These are phyloP conservation scores for Pezicula rhizophila DNA, from an alignment of 2,329 filamentous ascomycete species.

Conservation along the genomic window DNA sequence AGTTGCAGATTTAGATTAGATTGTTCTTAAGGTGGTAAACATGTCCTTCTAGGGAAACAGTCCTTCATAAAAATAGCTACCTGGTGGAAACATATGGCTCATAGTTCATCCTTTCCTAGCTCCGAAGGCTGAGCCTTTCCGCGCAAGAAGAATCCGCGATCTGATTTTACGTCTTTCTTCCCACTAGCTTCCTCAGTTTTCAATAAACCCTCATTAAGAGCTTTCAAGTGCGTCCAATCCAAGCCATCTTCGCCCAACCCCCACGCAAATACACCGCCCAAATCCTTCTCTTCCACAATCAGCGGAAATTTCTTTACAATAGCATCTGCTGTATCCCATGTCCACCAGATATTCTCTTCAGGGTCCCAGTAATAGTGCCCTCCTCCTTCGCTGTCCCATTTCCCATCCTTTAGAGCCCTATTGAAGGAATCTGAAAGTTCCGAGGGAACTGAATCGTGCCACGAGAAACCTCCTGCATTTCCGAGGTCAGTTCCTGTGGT, in stretches of 20 bases:
- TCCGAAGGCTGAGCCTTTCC: neutral
- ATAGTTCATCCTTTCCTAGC: neutral
- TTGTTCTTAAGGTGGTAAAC: too few species aligned
- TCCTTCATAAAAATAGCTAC: neutral
- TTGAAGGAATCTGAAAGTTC: constrained; percentile 52
- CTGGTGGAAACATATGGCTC: neutral
- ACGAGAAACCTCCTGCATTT: constrained; percentile 54
- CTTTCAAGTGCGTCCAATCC: constrained; percentile 36
- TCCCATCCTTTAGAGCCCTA: constrained; percentile 45
- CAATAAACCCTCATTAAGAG: constrained; percentile 26
- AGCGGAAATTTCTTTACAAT: constrained; percentile 56
- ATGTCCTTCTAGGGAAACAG: neutral
- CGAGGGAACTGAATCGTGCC: constrained; percentile 46
- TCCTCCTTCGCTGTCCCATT: constrained; percentile 50
- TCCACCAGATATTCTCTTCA: constrained; percentile 60
- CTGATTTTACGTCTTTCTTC: too few species aligned
- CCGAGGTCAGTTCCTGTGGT: constrained; percentile 50
- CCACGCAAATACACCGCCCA: constrained; percentile 74
- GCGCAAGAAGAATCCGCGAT: neutral
- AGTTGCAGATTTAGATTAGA: too few species aligned
- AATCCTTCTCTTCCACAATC: constrained; percentile 46
- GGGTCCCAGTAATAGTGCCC: constrained; percentile 66
- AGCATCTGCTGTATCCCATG: constrained; percentile 59
- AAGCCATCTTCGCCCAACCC: constrained; percentile 61
- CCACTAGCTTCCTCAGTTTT: neutral